Percentiles rank a stretch among this genome's conserved stretches.
Evolutionary conservation across 176 grass and related monocot genomes (phyloP).

Genomic region (Miscanthus lutarioriparius): DNA sequence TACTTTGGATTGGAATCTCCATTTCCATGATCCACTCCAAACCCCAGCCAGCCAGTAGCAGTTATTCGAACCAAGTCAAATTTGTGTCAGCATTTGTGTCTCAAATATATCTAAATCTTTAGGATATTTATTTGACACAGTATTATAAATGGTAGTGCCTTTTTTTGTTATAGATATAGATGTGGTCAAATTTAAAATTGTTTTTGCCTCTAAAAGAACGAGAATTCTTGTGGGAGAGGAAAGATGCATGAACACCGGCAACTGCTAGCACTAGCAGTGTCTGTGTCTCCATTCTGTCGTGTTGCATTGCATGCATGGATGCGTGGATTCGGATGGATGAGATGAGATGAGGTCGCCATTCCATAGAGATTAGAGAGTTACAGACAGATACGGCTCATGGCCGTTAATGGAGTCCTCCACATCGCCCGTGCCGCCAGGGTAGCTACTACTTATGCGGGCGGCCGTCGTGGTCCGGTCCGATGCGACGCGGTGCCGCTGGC

Average conservation of each 20-base stretch:
- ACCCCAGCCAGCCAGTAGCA: too few species aligned
- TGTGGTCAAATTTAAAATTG: neutral
- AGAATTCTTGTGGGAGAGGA: neutral
- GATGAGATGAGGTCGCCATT: neutral
- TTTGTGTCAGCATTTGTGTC: neutral
- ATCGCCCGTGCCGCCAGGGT: slow-evolving; percentile 3
- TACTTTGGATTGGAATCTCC: neutral
- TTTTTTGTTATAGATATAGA: neutral
- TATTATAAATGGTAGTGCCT: neutral
- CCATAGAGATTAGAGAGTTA: too few species aligned
- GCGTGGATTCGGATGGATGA: neutral
- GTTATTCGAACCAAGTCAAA: neutral
- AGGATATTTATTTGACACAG: neutral
- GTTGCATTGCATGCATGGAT: neutral
- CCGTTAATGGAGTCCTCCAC: neutral
- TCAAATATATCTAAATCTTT: neutral
- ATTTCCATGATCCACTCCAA: neutral
- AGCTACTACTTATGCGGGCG: neutral
- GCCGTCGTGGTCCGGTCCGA: neutral
- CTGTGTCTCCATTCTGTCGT: neutral
- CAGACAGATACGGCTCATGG: neutral
- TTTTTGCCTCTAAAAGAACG: too few species aligned
- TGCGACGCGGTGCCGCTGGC: neutral
- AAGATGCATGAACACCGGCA: neutral
- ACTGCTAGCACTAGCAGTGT: neutral